These are phyloP conservation scores for Austroboletus novae-zelandiae DNA, from an alignment of 1,284 basidiomycete species.

Conservation along the genomic window DNA sequence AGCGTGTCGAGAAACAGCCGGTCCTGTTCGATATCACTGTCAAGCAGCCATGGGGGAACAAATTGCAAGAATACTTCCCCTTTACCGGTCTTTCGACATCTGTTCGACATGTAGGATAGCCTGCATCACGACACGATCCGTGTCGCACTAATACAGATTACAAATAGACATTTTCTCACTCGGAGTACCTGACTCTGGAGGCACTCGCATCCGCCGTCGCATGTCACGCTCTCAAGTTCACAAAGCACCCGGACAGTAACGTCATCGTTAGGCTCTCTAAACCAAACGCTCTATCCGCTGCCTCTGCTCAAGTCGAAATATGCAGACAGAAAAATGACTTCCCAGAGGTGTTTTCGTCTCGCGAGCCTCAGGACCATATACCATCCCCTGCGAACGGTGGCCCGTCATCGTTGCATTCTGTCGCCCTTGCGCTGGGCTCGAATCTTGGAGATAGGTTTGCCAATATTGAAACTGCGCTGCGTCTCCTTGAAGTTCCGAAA, in stretches of 20 bases:
- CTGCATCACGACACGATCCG: background rate
- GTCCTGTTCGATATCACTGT: conserved; percentile 11
- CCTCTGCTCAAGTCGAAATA: conserved; percentile 49
- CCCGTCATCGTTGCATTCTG: conserved; percentile 37
- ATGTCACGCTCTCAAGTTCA: conserved; percentile 35
- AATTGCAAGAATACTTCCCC: conserved; percentile 5
- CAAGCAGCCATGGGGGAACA: background rate
- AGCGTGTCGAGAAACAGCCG: conserved; percentile 5
- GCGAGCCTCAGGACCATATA: background rate
- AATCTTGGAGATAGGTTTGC: conserved; percentile 87
- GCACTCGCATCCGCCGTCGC: conserved; percentile 67
- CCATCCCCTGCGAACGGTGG: background rate
- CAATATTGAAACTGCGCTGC: conserved; percentile 61
- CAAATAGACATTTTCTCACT: conserved; percentile 17
- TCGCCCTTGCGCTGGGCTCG: conserved; percentile 82
- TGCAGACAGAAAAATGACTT: conserved; percentile 11
- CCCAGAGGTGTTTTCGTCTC: conserved; percentile 2
- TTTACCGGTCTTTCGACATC: conserved; percentile 12
- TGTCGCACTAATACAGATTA: conserved; percentile 1
- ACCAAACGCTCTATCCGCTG: conserved; percentile 61
- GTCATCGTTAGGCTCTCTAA: conserved; percentile 71
- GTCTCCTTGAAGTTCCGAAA: conserved; percentile 20
- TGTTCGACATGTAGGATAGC: conserved; percentile 6
- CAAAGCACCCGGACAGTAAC: conserved; percentile 20
- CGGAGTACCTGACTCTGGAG: conserved; percentile 70